Evolutionary conservation across 192 early-diverging fungal genomes (phyloP).

Genomic region (Coemansia sp.): DNA sequence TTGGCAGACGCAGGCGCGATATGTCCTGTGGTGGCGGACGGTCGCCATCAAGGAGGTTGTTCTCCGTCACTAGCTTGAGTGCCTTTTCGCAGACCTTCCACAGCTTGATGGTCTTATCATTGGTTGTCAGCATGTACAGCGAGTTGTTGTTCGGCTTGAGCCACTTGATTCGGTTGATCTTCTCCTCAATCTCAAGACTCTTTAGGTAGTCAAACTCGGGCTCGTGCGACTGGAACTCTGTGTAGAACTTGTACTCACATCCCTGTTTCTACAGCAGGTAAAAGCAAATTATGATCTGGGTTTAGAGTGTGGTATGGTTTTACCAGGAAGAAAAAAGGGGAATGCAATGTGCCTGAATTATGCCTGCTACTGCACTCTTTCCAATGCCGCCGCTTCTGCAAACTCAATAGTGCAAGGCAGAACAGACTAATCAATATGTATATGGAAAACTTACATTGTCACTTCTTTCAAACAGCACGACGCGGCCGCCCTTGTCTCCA

Average conservation of each 20-base stretch:
- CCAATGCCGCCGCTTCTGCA: background rate
- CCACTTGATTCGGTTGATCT: conserved; percentile 99
- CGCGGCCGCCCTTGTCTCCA: conserved; percentile 95
- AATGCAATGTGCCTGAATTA: too few species aligned
- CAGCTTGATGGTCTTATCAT: conserved; percentile 99
- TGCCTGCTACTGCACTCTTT: too few species aligned
- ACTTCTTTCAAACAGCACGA: conserved; percentile 97
- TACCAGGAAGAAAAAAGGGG: background rate
- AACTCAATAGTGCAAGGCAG: background rate
- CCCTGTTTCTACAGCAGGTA: conserved; percentile 81
- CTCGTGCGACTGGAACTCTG: conserved; percentile 99
- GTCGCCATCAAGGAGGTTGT: conserved; percentile 74
- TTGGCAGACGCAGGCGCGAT: conserved; percentile 69
- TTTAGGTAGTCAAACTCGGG: conserved; percentile 99
- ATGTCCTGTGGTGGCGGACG: conserved; percentile 49
- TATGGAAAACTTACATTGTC: conserved; percentile 77
- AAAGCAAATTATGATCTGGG: background rate
- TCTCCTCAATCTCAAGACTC: conserved; percentile 98
- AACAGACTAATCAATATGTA: background rate
- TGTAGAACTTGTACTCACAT: conserved; percentile 99
- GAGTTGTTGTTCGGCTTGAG: conserved; percentile 94
- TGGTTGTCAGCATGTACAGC: conserved; percentile 95
- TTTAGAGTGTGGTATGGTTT: background rate
- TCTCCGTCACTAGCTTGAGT: conserved; percentile 92
- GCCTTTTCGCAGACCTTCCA: conserved; percentile 99